Conservation (phyloP, 441 rosid genomes). For the Populus hybrid region DNA sequence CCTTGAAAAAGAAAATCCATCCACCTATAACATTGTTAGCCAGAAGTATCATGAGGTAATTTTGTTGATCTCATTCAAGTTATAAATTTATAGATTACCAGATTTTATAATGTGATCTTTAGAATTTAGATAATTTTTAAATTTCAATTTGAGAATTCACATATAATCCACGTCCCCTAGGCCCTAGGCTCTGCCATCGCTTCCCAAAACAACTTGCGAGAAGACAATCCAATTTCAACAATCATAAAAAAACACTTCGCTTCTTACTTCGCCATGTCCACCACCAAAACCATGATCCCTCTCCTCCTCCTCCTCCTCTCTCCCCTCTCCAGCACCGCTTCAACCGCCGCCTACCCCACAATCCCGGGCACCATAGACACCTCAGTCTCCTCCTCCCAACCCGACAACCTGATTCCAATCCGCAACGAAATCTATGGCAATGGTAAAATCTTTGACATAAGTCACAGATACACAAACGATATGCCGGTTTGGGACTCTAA, state of each 20-base stretch:
- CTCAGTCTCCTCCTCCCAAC: conserved; percentile 15
- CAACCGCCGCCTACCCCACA: conserved; percentile 29
- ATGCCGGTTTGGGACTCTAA: conserved; percentile 32
- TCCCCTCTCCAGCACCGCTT: conserved; percentile 3
- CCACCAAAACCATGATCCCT: not conserved
- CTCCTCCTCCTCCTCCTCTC: conserved; percentile 6
- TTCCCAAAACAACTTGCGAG: not conserved
- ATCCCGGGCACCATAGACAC: conserved; percentile 22
- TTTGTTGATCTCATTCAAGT: not conserved
- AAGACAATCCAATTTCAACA: not conserved
- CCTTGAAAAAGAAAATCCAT: no score
- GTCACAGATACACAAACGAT: conserved; percentile 29
- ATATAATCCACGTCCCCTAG: not conserved
- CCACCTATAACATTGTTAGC: no score
- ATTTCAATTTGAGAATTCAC: not conserved
- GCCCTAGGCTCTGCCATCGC: not conserved
- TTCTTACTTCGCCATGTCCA: not conserved
- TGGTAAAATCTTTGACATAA: conserved; percentile 41
- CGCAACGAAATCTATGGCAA: conserved; percentile 36
- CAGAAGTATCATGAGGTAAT: no score
- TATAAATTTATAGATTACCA: not conserved
- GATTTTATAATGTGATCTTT: no score
- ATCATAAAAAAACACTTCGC: not conserved
- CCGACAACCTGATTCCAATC: conserved; percentile 27
- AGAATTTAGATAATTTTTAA: not conserved